Conservation (phyloP, 1,284 basidiomycete genomes). For the Cryptococcus sp. region DNA sequence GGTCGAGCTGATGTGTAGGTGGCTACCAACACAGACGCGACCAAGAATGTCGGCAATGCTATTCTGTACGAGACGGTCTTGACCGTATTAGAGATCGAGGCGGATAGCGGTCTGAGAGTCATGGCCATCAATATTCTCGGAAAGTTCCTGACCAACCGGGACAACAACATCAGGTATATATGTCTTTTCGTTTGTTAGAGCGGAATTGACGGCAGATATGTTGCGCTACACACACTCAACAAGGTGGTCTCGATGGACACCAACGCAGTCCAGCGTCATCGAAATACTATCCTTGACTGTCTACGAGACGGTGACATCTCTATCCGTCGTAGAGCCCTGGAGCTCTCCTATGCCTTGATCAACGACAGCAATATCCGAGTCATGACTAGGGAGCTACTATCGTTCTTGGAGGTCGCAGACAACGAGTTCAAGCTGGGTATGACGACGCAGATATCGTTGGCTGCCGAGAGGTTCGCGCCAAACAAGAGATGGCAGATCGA, state of each 20-base stretch:
- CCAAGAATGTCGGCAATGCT: constrained; percentile 97
- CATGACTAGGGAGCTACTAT: constrained; percentile 84
- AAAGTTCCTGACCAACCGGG: constrained; percentile 95
- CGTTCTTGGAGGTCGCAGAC: constrained; percentile 96
- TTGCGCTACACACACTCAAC: constrained; percentile 96
- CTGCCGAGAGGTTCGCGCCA: constrained; percentile 93
- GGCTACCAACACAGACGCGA: constrained; percentile 95
- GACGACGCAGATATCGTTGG: constrained; percentile 95
- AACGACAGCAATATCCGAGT: constrained; percentile 93
- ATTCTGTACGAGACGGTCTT: constrained; percentile 98
- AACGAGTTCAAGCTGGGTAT: constrained; percentile 98
- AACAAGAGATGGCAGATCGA: constrained; percentile 99
- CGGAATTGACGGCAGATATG: constrained; percentile 62
- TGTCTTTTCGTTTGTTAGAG: not conserved
- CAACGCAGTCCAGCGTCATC: constrained; percentile 95
- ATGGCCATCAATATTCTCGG: constrained; percentile 99
- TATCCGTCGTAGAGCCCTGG: constrained; percentile 91
- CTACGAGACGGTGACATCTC: constrained; percentile 98
- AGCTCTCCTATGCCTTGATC: constrained; percentile 95
- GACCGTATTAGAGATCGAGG: constrained; percentile 96
- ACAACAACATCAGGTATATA: constrained; percentile 93
- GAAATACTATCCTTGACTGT: constrained; percentile 97
- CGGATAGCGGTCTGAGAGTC: constrained; percentile 89
- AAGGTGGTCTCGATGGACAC: constrained; percentile 98
- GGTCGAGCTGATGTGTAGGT: constrained; percentile 55